Conservation (phyloP, 2,329 filamentous ascomycete species). For the Cladosporium oxysporum region DNA sequence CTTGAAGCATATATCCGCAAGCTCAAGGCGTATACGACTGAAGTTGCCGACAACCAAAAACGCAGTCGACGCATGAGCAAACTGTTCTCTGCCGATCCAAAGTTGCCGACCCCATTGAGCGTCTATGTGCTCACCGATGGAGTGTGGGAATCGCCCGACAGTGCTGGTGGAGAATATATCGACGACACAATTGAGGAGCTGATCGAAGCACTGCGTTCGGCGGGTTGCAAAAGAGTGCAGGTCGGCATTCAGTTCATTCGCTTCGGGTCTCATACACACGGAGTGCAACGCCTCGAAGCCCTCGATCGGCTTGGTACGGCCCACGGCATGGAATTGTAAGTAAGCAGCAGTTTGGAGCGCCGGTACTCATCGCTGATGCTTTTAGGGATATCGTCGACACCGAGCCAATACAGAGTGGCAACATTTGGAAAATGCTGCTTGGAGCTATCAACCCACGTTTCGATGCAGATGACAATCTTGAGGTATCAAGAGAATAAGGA, state of each 20-base stretch:
- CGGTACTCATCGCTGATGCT: background rate
- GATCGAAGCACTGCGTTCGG: background rate
- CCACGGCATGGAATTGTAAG: background rate
- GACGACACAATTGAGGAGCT: constrained; percentile 10
- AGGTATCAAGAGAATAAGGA: no score
- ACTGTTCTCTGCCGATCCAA: background rate
- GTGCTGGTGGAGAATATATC: background rate
- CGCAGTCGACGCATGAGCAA: no score
- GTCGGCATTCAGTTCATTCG: constrained; percentile 34
- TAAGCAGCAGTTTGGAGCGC: background rate
- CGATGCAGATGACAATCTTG: constrained; percentile 16
- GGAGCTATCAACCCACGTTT: constrained; percentile 26
- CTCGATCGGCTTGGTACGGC: constrained; percentile 21
- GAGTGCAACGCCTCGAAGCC: constrained; percentile 19
- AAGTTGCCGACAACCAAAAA: no score
- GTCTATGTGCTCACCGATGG: constrained; percentile 24
- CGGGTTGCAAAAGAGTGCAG: constrained; percentile 1
- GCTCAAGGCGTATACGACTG: no score
- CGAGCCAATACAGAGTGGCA: constrained; percentile 25
- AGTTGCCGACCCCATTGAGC: constrained; percentile 3
- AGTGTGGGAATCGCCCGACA: constrained; percentile 2
- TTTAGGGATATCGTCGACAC: constrained; percentile 31
- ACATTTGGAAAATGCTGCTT: constrained; percentile 35
- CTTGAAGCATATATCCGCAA: no score
- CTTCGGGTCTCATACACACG: constrained; percentile 27